phyloP scores from a whole-genome alignment of 345 rosid species.

The Gossypium herbaceum region DNA sequence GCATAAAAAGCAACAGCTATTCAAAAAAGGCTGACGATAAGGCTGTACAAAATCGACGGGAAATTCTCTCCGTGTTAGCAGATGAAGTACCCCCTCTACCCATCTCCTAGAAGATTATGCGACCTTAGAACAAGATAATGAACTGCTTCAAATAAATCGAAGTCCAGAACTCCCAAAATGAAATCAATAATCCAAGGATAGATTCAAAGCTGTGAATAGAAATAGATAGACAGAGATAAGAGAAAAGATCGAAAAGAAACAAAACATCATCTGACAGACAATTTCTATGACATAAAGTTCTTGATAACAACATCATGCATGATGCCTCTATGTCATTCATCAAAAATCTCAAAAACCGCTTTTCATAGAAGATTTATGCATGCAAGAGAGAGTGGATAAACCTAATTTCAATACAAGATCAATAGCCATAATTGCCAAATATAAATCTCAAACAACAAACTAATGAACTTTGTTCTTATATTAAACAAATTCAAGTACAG shows the following conservation, averaged over 20 bases:
- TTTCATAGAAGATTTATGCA: neutral
- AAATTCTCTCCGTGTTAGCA: conserved; percentile 31
- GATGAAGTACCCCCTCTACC: conserved; percentile 41
- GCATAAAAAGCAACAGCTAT: conserved; percentile 73
- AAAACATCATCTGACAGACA: neutral
- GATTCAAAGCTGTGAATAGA: conserved; percentile 26
- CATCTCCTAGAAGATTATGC: conserved; percentile 34
- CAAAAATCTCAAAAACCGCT: neutral
- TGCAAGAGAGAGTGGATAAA: neutral
- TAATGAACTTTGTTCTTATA: neutral
- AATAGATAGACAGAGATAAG: neutral
- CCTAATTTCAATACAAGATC: neutral
- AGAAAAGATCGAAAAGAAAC: neutral
- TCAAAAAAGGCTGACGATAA: conserved; percentile 68
- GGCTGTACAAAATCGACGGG: conserved; percentile 38
- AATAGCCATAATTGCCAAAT: conserved; percentile 5
- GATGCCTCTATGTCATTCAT: neutral
- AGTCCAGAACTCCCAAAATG: conserved; percentile 24
- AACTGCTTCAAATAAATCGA: conserved; percentile 10
- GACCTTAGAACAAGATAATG: conserved; percentile 16
- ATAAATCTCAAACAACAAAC: neutral
- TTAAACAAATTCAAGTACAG: neutral
- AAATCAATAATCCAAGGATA: conserved; percentile 19
- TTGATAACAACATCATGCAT: conserved; percentile 1
- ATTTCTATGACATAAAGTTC: neutral